These are phyloP conservation scores for Salicornia ramosissima DNA, from an alignment of 148 eudicot genomes.

Conservation along the genomic window DNA sequence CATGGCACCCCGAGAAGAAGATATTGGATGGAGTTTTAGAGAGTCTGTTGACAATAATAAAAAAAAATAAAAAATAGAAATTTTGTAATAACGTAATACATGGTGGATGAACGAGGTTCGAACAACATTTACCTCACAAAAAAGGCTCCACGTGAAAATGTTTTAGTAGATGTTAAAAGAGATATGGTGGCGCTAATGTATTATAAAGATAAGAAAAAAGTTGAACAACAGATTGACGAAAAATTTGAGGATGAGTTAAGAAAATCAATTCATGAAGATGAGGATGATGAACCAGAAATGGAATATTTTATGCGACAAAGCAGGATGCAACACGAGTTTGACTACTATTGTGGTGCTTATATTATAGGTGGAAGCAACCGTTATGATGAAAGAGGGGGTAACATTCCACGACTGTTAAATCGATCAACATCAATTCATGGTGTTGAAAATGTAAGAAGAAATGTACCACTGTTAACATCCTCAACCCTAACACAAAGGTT, in stretches of 20 bases:
- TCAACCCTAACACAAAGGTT: neutral
- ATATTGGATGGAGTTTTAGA: neutral
- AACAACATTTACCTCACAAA: slow-evolving; percentile 3
- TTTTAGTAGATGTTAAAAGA: neutral
- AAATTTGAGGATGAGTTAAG: neutral
- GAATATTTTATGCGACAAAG: neutral
- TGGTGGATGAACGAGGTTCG: neutral
- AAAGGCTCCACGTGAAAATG: neutral
- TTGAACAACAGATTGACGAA: neutral
- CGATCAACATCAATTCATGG: neutral
- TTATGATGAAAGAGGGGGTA: neutral
- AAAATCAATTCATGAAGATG: neutral
- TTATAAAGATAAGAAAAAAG: neutral
- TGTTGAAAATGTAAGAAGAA: neutral
- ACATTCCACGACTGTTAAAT: neutral
- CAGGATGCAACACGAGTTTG: neutral
- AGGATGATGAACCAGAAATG: neutral
- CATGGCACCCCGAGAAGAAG: neutral
- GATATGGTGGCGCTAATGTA: neutral
- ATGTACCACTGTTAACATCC: neutral
- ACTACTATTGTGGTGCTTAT: neutral
- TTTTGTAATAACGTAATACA: neutral
- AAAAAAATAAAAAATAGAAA: neutral
- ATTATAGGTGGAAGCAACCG: no score
- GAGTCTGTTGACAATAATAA: neutral